A percentile compares a stretch with the other conserved stretches of the same genome.
Evolutionary conservation across 139 green algal species (phyloP).

Genomic region (Chloropicon primus): DNA sequence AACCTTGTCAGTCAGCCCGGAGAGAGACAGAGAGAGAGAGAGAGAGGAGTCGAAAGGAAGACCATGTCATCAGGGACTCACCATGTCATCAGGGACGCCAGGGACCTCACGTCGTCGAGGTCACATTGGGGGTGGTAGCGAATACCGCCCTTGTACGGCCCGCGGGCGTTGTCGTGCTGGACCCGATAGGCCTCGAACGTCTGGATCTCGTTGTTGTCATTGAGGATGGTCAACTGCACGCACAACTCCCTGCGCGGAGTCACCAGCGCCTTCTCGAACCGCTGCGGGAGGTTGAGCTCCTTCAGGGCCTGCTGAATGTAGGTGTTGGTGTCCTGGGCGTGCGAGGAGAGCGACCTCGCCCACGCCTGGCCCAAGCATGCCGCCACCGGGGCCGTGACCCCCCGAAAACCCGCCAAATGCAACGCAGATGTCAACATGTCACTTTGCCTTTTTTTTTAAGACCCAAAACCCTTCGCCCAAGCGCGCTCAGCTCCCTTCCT

Average conservation of each 20-base stretch:
- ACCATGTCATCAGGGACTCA: too few relatives aligned
- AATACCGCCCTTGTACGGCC: slow-evolving; percentile 70
- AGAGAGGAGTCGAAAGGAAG: too few relatives aligned
- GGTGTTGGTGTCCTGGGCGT: slow-evolving; percentile 10
- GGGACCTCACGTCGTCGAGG: neutral
- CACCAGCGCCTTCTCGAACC: slow-evolving; percentile 62
- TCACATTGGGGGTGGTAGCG: slow-evolving; percentile 39
- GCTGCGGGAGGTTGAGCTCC: slow-evolving; percentile 40
- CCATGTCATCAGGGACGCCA: slow-evolving; percentile 81
- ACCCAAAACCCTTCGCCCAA: too few relatives aligned
- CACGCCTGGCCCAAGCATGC: neutral
- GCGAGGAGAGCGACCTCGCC: neutral
- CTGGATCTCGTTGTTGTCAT: slow-evolving; percentile 53
- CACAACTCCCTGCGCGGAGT: slow-evolving; percentile 48
- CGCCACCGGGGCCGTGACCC: too few relatives aligned
- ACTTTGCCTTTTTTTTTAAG: too few relatives aligned
- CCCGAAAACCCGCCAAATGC: too few relatives aligned
- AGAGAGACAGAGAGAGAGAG: too few relatives aligned
- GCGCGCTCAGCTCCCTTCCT: too few relatives aligned
- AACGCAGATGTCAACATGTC: too few relatives aligned
- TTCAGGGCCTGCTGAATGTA: slow-evolving; percentile 4
- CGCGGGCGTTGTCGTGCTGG: slow-evolving; percentile 77
- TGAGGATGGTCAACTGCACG: slow-evolving; percentile 65
- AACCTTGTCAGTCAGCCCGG: too few relatives aligned
- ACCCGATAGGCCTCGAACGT: slow-evolving; percentile 66